Base-by-base conservation (phyloP, 805 yeast genomes). In the Wickerhamiella australiensis region DNA sequence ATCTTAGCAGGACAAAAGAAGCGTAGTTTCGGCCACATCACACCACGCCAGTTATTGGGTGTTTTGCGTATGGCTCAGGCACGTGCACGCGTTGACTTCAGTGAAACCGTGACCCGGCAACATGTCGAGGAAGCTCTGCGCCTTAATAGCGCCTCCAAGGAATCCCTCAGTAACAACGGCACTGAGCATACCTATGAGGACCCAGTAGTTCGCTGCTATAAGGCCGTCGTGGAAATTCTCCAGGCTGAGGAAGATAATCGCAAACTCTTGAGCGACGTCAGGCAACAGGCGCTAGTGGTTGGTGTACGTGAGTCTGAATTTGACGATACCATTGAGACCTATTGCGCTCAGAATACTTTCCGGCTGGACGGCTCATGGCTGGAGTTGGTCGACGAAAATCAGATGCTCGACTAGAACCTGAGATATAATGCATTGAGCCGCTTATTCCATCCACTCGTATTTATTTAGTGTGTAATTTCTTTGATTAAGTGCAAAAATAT, bases 121-220 rank as follows among this genome's bases (percentile, higher is more conserved):
- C 97, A 92, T 65, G 96, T 92, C 37, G 97, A 92, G 61, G 99
- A 92, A 68, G 96, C 98, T 0, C 70, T 92, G 60, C 77, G 98
- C 60, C 74, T 92, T 56, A 72, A 81, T 51, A 81, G 81, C 58
- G 94, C 85, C 12, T 85, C 95, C n/a, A 85, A 88, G 66, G 79
- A 82, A 52, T 82, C 95, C 6, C 72, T 90, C 20, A 25, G 17
- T 15, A 46, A 46, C 37, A 25, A 23, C 7, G 8, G 42, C 13
- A 18, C 21, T 13, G 20, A 25, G 13, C 12, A 27, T 21, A 27
- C 21, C 11, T 46, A 17, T 26, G 43, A 37, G 21, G 36, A 46
- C 37, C 49, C 49, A 12, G 18, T 15, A 9, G 43, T 37, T 20
- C 25, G 43, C 3, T 37, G 43, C 43, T 46, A 46, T 43, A 37